Conservation (phyloP, 2,329 filamentous ascomycete species). For the Neofusicoccum cordaticola region DNA sequence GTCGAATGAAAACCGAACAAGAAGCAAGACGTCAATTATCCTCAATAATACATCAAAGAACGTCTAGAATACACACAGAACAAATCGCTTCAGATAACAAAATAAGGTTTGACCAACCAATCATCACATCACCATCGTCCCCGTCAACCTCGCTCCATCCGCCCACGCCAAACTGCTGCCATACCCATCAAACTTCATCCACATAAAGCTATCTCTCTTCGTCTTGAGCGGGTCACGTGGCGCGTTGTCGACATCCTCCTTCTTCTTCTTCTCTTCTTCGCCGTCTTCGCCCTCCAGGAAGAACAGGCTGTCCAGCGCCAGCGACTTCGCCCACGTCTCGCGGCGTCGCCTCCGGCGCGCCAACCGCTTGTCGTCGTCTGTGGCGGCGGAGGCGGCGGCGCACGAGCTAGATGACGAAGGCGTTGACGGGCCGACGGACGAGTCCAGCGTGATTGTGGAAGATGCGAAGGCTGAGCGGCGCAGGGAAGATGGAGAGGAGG, state of each 20-base stretch:
- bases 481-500: background rate
- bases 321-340: background rate
- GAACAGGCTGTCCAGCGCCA: background rate
- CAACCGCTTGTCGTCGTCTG: no score
- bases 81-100: no score
- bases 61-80: no score
- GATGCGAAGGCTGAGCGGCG: background rate
- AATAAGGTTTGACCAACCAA: no score
- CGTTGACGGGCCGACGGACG: background rate
- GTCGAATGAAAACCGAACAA: no score
- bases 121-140: background rate
- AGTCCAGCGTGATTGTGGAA: background rate
- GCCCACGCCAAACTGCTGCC: background rate
- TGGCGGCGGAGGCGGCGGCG: no score
- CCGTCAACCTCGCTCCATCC: background rate
- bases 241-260: background rate
- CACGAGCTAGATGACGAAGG: background rate
- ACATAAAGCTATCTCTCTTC: background rate
- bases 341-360: background rate
- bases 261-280: background rate
- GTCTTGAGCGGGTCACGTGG: background rate
- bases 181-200: conserved; percentile 4
- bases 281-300: background rate
- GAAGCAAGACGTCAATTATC: no score
- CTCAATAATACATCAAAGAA: no score